Evolutionary conservation across 768 basidiomycete species (phyloP).

Genomic region (Kwoniella heveanensis): DNA sequence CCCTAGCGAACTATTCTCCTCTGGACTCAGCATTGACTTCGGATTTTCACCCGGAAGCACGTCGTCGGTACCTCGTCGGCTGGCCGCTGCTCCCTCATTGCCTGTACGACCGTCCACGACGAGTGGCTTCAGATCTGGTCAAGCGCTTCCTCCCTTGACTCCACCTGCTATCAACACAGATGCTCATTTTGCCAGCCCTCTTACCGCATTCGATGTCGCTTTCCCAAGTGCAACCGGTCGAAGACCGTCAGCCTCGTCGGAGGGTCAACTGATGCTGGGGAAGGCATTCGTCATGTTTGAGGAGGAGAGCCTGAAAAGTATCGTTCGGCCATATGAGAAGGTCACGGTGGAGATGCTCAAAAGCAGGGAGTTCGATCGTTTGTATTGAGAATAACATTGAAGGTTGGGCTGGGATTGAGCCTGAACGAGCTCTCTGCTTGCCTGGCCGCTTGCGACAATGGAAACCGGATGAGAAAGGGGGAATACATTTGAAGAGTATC

Average conservation of each 20-base stretch:
- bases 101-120: not conserved
- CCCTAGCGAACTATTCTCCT: not conserved
- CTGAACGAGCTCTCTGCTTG: too few species aligned
- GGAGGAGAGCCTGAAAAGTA: constrained; percentile 5
- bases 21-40: not conserved
- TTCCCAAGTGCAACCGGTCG: not conserved
- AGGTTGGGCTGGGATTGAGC: too few species aligned
- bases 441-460: not conserved
- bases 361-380: not conserved
- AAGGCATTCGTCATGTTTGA: constrained; percentile 3
- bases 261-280: not conserved
- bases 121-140: not conserved
- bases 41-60: not conserved
- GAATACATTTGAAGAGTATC: not conserved
- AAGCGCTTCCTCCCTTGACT: not conserved
- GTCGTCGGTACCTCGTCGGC: not conserved
- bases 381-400: not conserved
- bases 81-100: not conserved
- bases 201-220: not conserved
- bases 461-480: not conserved
- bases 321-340: not conserved
- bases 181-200: not conserved
- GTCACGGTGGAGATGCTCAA: constrained; percentile 13
- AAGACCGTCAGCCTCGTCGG: not conserved
- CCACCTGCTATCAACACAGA: not conserved